Evolutionary conservation across 2,329 filamentous ascomycete species (phyloP).

Genomic region (Orbilia ellipsospora): DNA sequence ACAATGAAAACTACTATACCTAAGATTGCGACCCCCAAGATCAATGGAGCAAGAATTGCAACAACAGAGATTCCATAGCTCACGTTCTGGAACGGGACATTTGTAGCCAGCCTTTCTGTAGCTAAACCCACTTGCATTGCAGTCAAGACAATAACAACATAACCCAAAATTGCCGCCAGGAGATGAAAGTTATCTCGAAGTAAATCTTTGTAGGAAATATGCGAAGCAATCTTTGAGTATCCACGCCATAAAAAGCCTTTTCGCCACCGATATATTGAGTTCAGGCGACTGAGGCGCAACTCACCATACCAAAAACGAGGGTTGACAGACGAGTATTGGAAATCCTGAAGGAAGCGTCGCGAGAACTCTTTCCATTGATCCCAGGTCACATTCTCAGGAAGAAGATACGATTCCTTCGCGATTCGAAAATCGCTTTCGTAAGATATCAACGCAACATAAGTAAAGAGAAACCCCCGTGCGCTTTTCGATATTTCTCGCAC

Average conservation of each 20-base stretch:
- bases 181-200: constrained; percentile 64
- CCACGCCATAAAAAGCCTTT: constrained; percentile 57
- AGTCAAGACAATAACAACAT: constrained; percentile 65
- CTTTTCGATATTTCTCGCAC: constrained; percentile 51
- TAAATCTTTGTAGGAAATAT: constrained; percentile 62
- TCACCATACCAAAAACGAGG: constrained; percentile 64
- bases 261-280: constrained; percentile 63
- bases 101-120: constrained; percentile 60
- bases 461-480: constrained; percentile 63
- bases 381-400: constrained; percentile 63
- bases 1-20: constrained; percentile 40
- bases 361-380: constrained; percentile 61
- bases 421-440: constrained; percentile 63
- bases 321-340: constrained; percentile 61
- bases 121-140: constrained; percentile 67
- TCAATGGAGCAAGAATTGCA: constrained; percentile 55
- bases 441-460: constrained; percentile 63
- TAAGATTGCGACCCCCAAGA: constrained; percentile 34
- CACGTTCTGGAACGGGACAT: constrained; percentile 56
- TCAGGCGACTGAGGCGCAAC: constrained; percentile 64
- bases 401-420: constrained; percentile 60
- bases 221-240: constrained; percentile 57
- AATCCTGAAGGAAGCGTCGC: constrained; percentile 60
- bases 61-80: constrained; percentile 58
- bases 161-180: constrained; percentile 63